Conservation (phyloP, 306 rosid genomes). For the Mucuna pruriens region DNA sequence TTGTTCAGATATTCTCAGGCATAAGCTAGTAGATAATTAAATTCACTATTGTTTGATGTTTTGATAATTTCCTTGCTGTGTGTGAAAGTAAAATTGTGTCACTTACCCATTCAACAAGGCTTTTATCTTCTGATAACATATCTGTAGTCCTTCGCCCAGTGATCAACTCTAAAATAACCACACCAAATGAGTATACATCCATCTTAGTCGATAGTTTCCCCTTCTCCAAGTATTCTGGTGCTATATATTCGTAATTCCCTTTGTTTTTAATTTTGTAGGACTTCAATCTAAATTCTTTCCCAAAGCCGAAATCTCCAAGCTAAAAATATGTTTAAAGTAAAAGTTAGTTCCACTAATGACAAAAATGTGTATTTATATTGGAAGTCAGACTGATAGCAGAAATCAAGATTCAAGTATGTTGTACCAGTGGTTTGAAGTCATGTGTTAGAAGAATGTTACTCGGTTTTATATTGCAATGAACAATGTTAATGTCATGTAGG, state of each 20-base stretch:
- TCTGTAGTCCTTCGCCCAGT: slow-evolving; percentile 44
- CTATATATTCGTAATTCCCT: slow-evolving; percentile 38
- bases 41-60: slow-evolving; percentile 1
- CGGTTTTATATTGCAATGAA: slow-evolving; percentile 82
- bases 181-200: slow-evolving; percentile 56
- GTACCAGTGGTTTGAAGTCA: slow-evolving; percentile 75
- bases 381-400: not conserved
- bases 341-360: slow-evolving; percentile 25
- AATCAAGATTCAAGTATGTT: slow-evolving; percentile 42
- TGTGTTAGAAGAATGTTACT: slow-evolving; percentile 81
- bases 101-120: slow-evolving; percentile 56
- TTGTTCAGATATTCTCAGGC: not conserved
- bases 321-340: slow-evolving; percentile 20
- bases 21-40: not conserved
- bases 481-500: slow-evolving; percentile 68
- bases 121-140: slow-evolving; percentile 40
- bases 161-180: slow-evolving; percentile 57
- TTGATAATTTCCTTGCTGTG: not conserved
- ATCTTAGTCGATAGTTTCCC: slow-evolving; percentile 42
- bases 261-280: slow-evolving; percentile 35
- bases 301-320: slow-evolving; percentile 54
- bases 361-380: not conserved
- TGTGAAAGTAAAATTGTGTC: not conserved
- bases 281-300: slow-evolving; percentile 32
- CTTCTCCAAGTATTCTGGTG: slow-evolving; percentile 48